Evolutionary conservation across 139 green algal species (phyloP), one percentile per base, ranked within the genome.

Genomic region (Trebouxia sp.): DNA sequence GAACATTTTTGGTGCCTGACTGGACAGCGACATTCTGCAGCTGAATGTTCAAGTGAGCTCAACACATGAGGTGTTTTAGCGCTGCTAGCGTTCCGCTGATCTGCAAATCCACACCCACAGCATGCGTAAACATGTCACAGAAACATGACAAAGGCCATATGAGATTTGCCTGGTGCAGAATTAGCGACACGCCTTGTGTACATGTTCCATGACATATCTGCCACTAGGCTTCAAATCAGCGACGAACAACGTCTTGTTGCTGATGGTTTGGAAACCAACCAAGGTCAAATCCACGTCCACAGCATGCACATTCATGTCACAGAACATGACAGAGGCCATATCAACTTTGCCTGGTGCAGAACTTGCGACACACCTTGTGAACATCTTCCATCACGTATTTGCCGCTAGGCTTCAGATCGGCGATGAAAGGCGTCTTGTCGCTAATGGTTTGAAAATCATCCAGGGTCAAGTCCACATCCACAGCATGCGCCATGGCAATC

Each of bases 351-450:
- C 22, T 10, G 37, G 35, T 12, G 30, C 6, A 43, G 41, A 1
- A 47, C 17, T 9, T 24, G 10, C 41, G 6, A 45, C 47, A 39
- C 80, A 94, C 91, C 88, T 96, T 96, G 91, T 99, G 96, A 45
- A 99, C 41, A 80, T 99, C 97, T 89, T 99, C 96, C 97, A 99
- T 99, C 17, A 99, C 96, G 81, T 98, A 99, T 65, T 94, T 94
- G 55, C 97, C 97, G 11, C 76, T 92, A 15, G 97, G 97, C 88
- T 98, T 98, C 53, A 99, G 88, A 89, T 99, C 95, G 24, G 94
- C 94, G 65, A 99, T 93, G 89, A 99, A 97, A 32, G 97, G 97
- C 75, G 94, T 90, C 26, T 86, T 84, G 89, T 99, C 92, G 30
- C 85, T 94, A 43, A 97, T 78, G 26, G 79, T 83, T 90, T 99